Base-by-base conservation (phyloP, 73 alveolate species). In the Symbiodinium pilosum region DNA sequence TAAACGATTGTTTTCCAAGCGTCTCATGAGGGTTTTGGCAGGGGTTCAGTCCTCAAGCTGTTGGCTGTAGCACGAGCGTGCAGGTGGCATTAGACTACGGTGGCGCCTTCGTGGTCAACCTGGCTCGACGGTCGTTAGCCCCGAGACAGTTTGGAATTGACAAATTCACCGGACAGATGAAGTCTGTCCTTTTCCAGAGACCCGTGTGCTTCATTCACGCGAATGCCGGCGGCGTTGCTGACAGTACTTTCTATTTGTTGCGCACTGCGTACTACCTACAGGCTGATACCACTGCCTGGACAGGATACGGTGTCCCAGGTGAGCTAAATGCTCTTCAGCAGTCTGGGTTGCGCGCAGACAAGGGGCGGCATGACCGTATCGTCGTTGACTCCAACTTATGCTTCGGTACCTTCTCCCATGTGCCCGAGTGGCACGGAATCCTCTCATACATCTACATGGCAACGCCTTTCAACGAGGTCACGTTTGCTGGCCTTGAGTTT, bases 141-240 rank as follows among this genome's bases (percentile, higher is more conserved):
- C 89, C 97, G 4, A 68, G 97, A 51, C 97, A 91, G 88, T 91
- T 91, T 69, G 97, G 97, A 18, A 69, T 41, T n/a, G 97, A 91
- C 54, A 43, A 87, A 40, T 73, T 41, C 42, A 69, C 81, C 8
- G 97, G 97, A n/a, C 77, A 71, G 75, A 43, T 91, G n/a, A 68
- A 69, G 68, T 91, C 97, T 7, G 97, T 91, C 9, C 88, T 91
- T 1, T 91, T 91, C 52, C 97, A 91, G 68, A 91, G 81, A 47
- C 87, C 97, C 42, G 97, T 91, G 52, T 91, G 97, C 97, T 91
- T 91, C 84, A 71, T 91, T 77, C 97, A 91, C 30, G 97, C 97
- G 11, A 91, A 91, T 43, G 89, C 89, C 28, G 97, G 89, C 56
- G 97, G 97, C 38, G 77, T 69, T 41, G 97, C 97, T 26, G 95